Conservation (phyloP, 164 flowering plant species). For the Protea cynaroides region DNA sequence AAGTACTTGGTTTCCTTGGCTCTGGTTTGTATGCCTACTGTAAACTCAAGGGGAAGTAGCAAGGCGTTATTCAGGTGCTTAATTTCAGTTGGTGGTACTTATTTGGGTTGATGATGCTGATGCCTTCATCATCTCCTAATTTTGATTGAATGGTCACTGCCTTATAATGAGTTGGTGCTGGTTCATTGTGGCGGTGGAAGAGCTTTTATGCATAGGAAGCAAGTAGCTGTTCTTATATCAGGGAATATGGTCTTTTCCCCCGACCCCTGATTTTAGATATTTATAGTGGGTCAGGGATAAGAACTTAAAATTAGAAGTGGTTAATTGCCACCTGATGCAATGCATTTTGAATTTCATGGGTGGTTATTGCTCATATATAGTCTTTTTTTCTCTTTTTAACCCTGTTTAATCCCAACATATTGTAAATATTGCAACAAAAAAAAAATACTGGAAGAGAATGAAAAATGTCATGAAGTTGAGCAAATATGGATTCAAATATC, state of each 20-base stretch:
- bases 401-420: background rate
- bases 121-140: conserved; percentile 5
- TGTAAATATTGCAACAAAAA: background rate
- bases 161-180: background rate
- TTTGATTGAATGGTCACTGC: background rate
- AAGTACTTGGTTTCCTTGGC: conserved; percentile 76
- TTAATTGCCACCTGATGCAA: background rate
- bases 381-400: background rate
- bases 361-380: background rate
- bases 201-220: too few relatives aligned
- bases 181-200: background rate
- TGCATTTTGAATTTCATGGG: background rate
- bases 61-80: background rate
- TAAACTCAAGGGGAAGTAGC: conserved; percentile 49
- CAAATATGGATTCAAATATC: too few relatives aligned
- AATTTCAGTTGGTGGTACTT: background rate
- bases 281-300: background rate
- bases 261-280: background rate
- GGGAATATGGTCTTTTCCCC: background rate
- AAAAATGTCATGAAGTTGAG: too few relatives aligned
- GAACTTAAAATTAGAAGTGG: background rate
- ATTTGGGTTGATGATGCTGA: background rate
- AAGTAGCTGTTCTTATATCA: background rate
- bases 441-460: too few relatives aligned
- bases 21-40: conserved; percentile 83